Evolutionary conservation across 805 yeast species (phyloP), one percentile per base, ranked within the genome.

Genomic region (Schizosaccharomyces lindneri): DNA sequence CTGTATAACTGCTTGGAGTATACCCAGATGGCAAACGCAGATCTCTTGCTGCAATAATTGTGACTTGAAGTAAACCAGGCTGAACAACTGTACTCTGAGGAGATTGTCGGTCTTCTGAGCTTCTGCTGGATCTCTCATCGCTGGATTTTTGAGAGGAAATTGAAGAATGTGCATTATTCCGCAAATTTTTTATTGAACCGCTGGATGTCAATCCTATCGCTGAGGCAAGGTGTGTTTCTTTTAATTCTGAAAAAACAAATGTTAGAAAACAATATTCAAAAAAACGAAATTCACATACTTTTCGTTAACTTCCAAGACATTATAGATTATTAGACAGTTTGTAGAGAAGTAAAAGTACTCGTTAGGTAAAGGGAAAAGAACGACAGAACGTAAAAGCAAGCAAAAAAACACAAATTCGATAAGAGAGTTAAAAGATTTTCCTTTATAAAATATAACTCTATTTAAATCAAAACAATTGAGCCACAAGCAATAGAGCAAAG

Each of bases 31-130:
- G 95, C 60, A 88, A 76, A 59, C 75, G 75, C 65, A 87, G 77
- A 61, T 81, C 79, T 63, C 78, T 77, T 46, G 89, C 85, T 48
- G 80, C 79, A 68, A 85, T 85, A 11, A 87, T 78, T 68, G 85
- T 85, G 32, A 87, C 83, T 0, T 89, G 84, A 65, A 87, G 76
- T 36, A 85, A 74, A 1, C 95, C 95, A 0, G 90, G 88, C 41
- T 72, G 74, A 57, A 68, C 63, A 17, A 70, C 63, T 2, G 70
- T 64, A 4, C 69, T 65, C 3, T 13, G 62, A 61, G 19, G 64
- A 60, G n/a, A 63, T 61, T 27, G 63, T 48, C n/a, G 62, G 51
- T 17, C 61, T 62, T 46, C 61, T 55, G 13, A 63, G 64, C 29
- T 62, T 57, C 32, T 62, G 60, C 9, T 57, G 32, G 62, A 46